Conservation (phyloP, 2,329 filamentous ascomycete species). For the Scopulariopsis brevicaulis region DNA sequence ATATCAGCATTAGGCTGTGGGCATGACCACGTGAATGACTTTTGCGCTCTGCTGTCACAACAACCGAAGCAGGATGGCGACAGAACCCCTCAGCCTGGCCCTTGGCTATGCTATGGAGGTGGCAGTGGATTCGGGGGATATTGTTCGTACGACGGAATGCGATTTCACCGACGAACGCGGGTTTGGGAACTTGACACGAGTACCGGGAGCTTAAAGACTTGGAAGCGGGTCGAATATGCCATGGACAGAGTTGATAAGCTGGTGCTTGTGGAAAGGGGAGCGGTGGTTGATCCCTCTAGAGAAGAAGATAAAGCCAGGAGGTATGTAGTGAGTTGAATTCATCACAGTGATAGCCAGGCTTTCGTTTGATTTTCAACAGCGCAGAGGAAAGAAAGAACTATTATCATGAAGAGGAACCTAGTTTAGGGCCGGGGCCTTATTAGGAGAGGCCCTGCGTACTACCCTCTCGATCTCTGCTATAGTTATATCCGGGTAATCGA, state of each 20-base stretch:
- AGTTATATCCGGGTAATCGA: slow-evolving; percentile 3
- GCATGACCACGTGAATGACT: slow-evolving; percentile 96
- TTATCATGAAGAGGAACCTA: neutral
- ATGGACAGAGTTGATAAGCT: slow-evolving; percentile 18
- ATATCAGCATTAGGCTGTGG: slow-evolving; percentile 82
- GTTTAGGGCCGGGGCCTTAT: no score
- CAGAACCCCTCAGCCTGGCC: slow-evolving; percentile 40
- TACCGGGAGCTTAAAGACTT: slow-evolving; percentile 76
- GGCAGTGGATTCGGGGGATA: slow-evolving; percentile 91
- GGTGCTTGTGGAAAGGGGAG: slow-evolving; percentile 16
- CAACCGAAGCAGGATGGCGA: slow-evolving; percentile 18
- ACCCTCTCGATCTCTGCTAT: no score
- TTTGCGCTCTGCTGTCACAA: slow-evolving; percentile 54
- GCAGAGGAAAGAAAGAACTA: neutral
- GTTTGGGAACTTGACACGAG: slow-evolving; percentile 93
- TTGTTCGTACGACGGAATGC: slow-evolving; percentile 64
- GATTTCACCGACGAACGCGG: slow-evolving; percentile 68
- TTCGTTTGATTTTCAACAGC: neutral
- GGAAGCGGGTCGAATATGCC: slow-evolving; percentile 69
- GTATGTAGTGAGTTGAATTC: neutral
- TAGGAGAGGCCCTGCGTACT: no score
- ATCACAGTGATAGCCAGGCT: neutral
- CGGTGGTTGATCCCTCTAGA: slow-evolving; percentile 1
- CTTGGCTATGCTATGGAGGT: slow-evolving; percentile 99
- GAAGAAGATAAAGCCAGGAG: neutral